Evolutionary conservation across 371 early-diverging fungal genomes (phyloP).

Genomic region (Fennellomyces sp.): DNA sequence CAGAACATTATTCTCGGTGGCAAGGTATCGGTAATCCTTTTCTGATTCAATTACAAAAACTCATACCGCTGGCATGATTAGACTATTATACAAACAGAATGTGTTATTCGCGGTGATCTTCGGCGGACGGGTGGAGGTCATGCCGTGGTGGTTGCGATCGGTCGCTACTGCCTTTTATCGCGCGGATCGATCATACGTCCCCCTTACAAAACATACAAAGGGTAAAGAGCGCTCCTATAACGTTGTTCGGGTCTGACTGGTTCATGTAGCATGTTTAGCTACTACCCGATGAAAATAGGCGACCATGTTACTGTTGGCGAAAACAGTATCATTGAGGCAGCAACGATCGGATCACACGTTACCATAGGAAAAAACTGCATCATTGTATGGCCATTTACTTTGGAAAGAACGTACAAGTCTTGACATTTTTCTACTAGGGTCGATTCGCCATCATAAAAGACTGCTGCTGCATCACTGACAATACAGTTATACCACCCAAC

Average conservation of each 20-base stretch:
- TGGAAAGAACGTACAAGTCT: neutral
- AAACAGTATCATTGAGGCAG: slow-evolving; percentile 90
- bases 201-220: slow-evolving; percentile 95
- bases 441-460: slow-evolving; percentile 95
- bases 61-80: slow-evolving; percentile 23
- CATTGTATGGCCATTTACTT: slow-evolving; percentile 70
- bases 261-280: slow-evolving; percentile 72
- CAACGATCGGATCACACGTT: slow-evolving; percentile 89
- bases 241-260: too few relatives aligned
- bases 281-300: slow-evolving; percentile 96
- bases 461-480: slow-evolving; percentile 87
- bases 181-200: slow-evolving; percentile 85
- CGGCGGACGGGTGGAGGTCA: slow-evolving; percentile 85
- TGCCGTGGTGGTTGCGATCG: slow-evolving; percentile 88
- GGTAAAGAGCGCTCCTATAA: slow-evolving; percentile 61
- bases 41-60: neutral
- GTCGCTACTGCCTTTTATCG: slow-evolving; percentile 85
- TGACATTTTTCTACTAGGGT: slow-evolving; percentile 59
- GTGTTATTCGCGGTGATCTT: slow-evolving; percentile 93
- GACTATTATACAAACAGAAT: slow-evolving; percentile 91
- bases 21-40: slow-evolving; percentile 59
- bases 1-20: slow-evolving; percentile 96
- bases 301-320: slow-evolving; percentile 93
- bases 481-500: slow-evolving; percentile 90
- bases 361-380: slow-evolving; percentile 92